Percentiles rank a stretch among this genome's conserved stretches.
Conservation (phyloP, 495 filamentous ascomycete genomes). For the Thozetella sp. region DNA sequence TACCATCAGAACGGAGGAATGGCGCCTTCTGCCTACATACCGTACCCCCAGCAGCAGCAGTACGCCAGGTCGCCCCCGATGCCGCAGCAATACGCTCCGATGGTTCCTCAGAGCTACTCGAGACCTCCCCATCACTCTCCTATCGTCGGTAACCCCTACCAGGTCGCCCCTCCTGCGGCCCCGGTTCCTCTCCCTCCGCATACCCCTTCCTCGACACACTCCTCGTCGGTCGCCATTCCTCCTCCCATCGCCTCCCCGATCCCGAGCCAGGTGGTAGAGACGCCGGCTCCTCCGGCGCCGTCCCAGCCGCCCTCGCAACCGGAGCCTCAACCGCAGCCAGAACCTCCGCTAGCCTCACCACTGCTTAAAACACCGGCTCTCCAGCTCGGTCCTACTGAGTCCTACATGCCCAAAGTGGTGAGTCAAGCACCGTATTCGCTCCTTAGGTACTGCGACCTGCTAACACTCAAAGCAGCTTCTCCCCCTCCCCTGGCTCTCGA, state of each 20-base stretch:
- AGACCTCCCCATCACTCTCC: conserved; percentile 43
- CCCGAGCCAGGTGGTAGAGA: background rate
- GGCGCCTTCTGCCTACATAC: conserved; percentile 32
- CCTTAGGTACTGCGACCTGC: background rate
- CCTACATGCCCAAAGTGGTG: conserved; percentile 67
- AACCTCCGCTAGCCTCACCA: background rate
- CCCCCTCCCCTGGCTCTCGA: conserved; percentile 84
- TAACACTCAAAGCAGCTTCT: conserved; percentile 16
- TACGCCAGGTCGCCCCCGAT: conserved; percentile 36
- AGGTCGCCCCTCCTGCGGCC: conserved; percentile 33
- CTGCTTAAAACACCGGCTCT: conserved; percentile 1
- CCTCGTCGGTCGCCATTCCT: conserved; percentile 35
- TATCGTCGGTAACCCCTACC: conserved; percentile 34
- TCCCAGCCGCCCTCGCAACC: conserved; percentile 3
- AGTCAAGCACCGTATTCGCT: conserved; percentile 27
- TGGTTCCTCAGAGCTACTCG: conserved; percentile 39
- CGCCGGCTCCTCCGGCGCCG: background rate
- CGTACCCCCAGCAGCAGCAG: conserved; percentile 33
- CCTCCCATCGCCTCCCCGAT: conserved; percentile 40
- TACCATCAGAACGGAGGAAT: conserved; percentile 41
- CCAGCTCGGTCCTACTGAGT: conserved; percentile 16
- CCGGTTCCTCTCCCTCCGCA: conserved; percentile 25
- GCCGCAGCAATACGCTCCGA: conserved; percentile 42
- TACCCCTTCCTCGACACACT: conserved; percentile 42
- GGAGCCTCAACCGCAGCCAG: conserved; percentile 10